Base-by-base conservation (phyloP, 2,329 filamentous ascomycete genomes). In the Fusarium sp. region DNA sequence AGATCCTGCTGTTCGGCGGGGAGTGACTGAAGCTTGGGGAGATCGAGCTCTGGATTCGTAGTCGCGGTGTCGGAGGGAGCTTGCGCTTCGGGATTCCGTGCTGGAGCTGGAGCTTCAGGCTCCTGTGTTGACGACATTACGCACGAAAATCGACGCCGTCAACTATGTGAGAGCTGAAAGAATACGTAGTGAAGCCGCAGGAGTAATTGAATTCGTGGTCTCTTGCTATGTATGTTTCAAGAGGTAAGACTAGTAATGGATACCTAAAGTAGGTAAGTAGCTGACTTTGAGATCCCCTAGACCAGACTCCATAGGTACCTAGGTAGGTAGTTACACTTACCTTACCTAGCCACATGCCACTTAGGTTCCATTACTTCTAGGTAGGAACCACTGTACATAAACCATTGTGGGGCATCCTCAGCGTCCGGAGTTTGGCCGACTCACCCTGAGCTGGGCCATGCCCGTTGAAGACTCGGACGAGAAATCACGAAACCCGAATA, bases 1-100 rank as follows among this genome's bases (percentile, higher is more conserved):
- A 99, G 90, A 79, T 98, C 95, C 84, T 99, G 96, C 82, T 99
- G 96, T 84, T 99, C 96, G 61, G 94, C 91, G 48, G 96, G 94
- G 53, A 98, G 90, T 59, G 93, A 89, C 83, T 98, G 93, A 54
- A 99, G 91, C 87, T 98, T 98, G 79, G 91, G 86, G 76, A 98
- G 85, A 81, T 99, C 95, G 82, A 99, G 93, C 86, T 98, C 93
- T 57, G 92, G 92, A 79, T 90, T 92, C 69, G 86, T 83, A 74
- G 83, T 85, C 72, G 83, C 83, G 66, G 84, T 76, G 76, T 83
- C 77, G 70, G 81, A 76, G 74, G 82, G 70, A 79, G 79, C 69
- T 80, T 79, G 75, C 76, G 78, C 62, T 70, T 73, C 82, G 75
- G 70, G 68, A 77, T 77, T 73, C 66, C 61, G 76, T 73, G 69